Percentiles rank a stretch among this genome's conserved stretches.
phyloP scores from a whole-genome alignment of 225 moss, liverwort and hornwort species.

The Lunularia cruciata region DNA sequence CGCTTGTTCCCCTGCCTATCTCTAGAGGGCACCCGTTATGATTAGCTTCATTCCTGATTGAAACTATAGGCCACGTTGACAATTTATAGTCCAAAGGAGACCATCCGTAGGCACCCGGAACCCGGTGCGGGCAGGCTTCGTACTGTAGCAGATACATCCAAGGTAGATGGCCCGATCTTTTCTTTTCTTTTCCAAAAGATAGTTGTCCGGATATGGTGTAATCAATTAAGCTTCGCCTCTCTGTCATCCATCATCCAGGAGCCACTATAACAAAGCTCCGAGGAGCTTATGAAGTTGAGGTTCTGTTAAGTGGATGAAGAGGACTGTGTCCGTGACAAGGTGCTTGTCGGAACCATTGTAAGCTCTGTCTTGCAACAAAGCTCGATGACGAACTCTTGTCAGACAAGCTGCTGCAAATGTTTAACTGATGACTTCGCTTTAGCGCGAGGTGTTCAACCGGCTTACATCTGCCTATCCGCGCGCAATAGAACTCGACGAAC shows the following conservation, averaged over 20 bases:
- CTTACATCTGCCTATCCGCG: neutral
- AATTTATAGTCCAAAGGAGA: conserved; percentile 11
- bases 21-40: neutral
- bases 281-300: neutral
- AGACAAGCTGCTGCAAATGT: conserved; percentile 11
- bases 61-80: neutral
- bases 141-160: conserved; percentile 16
- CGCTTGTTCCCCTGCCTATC: conserved; percentile 8
- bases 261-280: neutral
- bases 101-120: conserved; percentile 23
- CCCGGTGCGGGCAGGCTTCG: conserved; percentile 6
- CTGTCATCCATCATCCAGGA: conserved; percentile 1
- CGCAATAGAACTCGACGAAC: neutral
- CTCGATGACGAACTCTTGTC: neutral
- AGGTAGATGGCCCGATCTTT: neutral
- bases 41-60: conserved; percentile 10
- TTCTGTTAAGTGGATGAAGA: conserved; percentile 5
- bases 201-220: neutral
- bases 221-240: conserved; percentile 8
- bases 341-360: neutral
- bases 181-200: neutral
- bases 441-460: neutral
- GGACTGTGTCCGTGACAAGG: neutral
- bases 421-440: neutral
- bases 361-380: neutral